Percentiles rank a stretch among this genome's conserved stretches.
These are phyloP conservation scores for Backusella australiensis DNA, from an alignment of 192 early-diverging fungal genomes.

Conservation along the genomic window DNA sequence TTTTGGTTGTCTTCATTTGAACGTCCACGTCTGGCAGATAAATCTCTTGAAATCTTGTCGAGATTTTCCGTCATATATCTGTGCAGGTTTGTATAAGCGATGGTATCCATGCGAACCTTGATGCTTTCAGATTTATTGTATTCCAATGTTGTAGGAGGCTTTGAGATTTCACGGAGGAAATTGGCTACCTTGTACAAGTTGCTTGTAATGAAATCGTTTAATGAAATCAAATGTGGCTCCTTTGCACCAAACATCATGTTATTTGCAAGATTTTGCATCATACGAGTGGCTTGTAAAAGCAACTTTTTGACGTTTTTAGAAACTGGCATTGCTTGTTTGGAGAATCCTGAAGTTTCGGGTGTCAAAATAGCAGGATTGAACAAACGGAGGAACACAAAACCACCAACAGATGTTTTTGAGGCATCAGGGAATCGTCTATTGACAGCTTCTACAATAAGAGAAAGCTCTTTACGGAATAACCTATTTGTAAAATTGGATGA, in stretches of 20 bases:
- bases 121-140: not conserved
- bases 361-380: constrained; percentile 91
- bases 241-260: constrained; percentile 95
- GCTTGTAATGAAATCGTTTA: constrained; percentile 82
- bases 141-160: constrained; percentile 2
- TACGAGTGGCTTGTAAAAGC: constrained; percentile 86
- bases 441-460: constrained; percentile 72
- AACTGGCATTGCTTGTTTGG: constrained; percentile 54
- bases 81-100: constrained; percentile 41
- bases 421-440: constrained; percentile 78
- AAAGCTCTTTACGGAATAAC: constrained; percentile 74
- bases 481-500: constrained; percentile 12
- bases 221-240: constrained; percentile 85
- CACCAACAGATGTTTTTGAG: constrained; percentile 83
- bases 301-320: constrained; percentile 75
- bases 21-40: constrained; percentile 50
- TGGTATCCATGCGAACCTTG: not conserved
- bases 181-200: constrained; percentile 75
- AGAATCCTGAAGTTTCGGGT: constrained; percentile 77
- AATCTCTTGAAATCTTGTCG: constrained; percentile 64
- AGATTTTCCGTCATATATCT: constrained; percentile 64
- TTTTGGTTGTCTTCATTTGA: constrained; percentile 11
- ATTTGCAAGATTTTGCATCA: constrained; percentile 97
- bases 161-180: constrained; percentile 80
- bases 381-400: constrained; percentile 93